phyloP scores from a whole-genome alignment of 139 green algal species.

The Edaphochlamys debaryana region DNA sequence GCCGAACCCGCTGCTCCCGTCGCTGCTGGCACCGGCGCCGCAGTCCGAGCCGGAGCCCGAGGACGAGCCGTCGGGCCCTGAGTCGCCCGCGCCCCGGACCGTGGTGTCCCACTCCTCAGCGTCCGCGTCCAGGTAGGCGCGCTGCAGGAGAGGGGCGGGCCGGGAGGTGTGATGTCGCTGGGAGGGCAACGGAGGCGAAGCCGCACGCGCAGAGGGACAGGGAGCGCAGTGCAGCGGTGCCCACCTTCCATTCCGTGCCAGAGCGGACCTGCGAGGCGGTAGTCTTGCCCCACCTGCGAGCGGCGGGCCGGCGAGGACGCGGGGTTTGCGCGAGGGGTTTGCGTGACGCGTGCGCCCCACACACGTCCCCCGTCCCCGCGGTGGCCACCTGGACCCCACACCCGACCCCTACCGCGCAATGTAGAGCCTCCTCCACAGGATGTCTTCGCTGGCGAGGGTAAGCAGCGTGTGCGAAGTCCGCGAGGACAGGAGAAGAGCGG shows the following conservation, averaged over 20 bases:
- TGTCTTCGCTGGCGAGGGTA: not conserved
- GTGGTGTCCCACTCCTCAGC: constrained; percentile 30
- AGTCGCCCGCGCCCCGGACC: not conserved
- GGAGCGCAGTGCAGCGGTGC: too few relatives aligned
- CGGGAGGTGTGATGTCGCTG: not conserved
- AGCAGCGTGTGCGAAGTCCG: not conserved
- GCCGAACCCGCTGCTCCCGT: not conserved
- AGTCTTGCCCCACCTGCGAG: too few relatives aligned
- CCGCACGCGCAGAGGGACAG: too few relatives aligned
- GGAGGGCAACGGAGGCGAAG: not conserved
- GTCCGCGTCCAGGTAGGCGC: constrained; percentile 26
- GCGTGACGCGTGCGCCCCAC: not conserved
- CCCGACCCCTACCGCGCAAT: not conserved
- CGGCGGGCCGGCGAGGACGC: not conserved
- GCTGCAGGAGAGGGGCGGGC: not conserved
- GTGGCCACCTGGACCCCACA: not conserved
- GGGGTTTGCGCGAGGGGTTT: not conserved
- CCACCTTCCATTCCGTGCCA: not conserved
- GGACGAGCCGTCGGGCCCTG: not conserved
- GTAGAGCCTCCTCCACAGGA: constrained; percentile 13
- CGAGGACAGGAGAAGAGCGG: not conserved
- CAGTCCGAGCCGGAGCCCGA: not conserved
- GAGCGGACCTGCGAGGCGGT: not conserved
- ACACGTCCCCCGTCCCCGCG: too few relatives aligned
- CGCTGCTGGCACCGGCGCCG: not conserved